phyloP scores from a whole-genome alignment of 169 alveolate species.

The Eimeria acervulina region DNA sequence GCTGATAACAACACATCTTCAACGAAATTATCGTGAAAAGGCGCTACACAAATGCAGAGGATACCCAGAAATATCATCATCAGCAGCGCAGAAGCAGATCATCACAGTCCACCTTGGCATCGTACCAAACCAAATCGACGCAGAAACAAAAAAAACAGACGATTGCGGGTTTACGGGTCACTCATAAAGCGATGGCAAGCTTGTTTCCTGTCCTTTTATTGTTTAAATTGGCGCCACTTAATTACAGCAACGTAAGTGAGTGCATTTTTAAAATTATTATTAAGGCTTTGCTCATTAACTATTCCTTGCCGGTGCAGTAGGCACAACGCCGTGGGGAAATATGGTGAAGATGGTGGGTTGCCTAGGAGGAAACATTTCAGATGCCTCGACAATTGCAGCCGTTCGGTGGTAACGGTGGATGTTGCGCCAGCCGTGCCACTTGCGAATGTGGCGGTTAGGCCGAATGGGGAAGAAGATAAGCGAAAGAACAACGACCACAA shows the following conservation, averaged over 20 bases:
- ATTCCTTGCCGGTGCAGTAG: slow-evolving; percentile 79
- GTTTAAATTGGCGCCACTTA: not conserved
- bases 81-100: not conserved
- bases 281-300: not conserved
- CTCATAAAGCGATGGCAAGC: not conserved
- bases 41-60: not conserved
- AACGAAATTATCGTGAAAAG: not conserved
- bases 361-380: slow-evolving; percentile 79
- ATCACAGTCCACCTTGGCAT: not conserved
- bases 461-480: slow-evolving; percentile 55
- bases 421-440: slow-evolving; percentile 73
- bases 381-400: slow-evolving; percentile 74
- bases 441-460: slow-evolving; percentile 2
- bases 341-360: slow-evolving; percentile 77
- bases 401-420: slow-evolving; percentile 80
- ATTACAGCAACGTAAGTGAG: not conserved
- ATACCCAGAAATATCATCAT: too few species aligned
- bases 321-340: slow-evolving; percentile 81
- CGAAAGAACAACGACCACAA: slow-evolving; percentile 15
- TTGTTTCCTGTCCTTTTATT: not conserved
- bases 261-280: too few species aligned
- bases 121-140: not conserved
- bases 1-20: not conserved
- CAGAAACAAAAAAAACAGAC: not conserved
- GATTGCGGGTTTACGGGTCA: not conserved